Evolutionary conservation across 2,329 filamentous ascomycete genomes (phyloP), one percentile per base, ranked within the genome.

Genomic region (Apiospora pterosperma): DNA sequence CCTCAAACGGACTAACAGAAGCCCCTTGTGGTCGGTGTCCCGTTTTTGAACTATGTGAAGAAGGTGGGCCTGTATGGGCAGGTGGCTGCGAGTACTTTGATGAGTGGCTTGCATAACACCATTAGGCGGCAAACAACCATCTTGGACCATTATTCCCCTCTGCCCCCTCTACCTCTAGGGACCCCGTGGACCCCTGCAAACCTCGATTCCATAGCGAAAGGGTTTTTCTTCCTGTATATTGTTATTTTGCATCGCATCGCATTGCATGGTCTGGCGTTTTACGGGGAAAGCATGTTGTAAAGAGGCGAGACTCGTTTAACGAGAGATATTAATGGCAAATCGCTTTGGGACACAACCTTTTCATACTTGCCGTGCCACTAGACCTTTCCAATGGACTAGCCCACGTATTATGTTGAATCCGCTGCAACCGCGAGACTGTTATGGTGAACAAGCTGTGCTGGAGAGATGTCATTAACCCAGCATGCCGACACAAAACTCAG

Each of bases 61-160:
- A 97, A 66, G 93, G 93, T 7, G 95, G 95, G 0, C 92, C 93
- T 0, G 93, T 99, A 25, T 96, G 90, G 72, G 92, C 95, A 0
- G 90, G 88, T 69, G 97, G 91, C 61, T 99, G 96, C 77, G 90
- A 93, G 63, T 99, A 99, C 75, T 97, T 97, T 74, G 86, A 91
- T 68, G 86, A 89, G 62, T 99, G 96, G 96, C 78, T 97, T 58
- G 85, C 72, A 80, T 68, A 79, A 83, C 60, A 28, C 12, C n/a
- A 12, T 8, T 28, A 23, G 23, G 14, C 42, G 12, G 42, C 5
- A 6, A 77, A 70, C 76, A n/a, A 31, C 61, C 31, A 60, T 41
- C 7, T 21, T 36, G 55, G n/a, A n/a, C n/a, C n/a, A n/a, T n/a
- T n/a, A n/a, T n/a, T n/a, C n/a, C n/a, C n/a, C n/a, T n/a, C n/a